Conservation (phyloP, 1,284 basidiomycete genomes). For the Apiotrichum laibachii region DNA sequence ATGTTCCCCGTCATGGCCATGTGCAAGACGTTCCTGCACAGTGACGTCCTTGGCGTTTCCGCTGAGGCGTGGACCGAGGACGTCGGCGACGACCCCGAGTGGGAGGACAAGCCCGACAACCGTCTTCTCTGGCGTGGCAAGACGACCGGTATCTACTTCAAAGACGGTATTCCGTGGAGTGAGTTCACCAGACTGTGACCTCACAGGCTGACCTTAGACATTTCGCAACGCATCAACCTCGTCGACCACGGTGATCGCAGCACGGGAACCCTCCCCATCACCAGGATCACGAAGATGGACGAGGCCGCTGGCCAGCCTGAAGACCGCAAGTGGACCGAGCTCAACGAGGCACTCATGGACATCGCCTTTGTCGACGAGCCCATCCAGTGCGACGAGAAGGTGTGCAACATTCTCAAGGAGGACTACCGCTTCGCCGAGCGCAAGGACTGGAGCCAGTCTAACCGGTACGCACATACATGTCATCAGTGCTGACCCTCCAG, state of each 20-base stretch:
- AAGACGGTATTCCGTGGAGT: conserved; percentile 55
- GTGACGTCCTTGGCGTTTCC: conserved; percentile 62
- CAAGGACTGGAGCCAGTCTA: conserved; percentile 55
- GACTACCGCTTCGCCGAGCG: conserved; percentile 56
- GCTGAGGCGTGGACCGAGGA: conserved; percentile 49
- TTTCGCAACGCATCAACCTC: conserved; percentile 55
- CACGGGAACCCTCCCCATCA: conserved; percentile 51
- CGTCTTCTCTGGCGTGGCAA: conserved; percentile 64
- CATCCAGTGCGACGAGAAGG: conserved; percentile 54
- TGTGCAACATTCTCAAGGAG: conserved; percentile 54
- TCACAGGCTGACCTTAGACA: conserved; percentile 24
- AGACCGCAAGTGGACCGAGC: conserved; percentile 24
- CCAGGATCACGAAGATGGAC: conserved; percentile 27
- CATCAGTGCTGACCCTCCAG: conserved; percentile 58
- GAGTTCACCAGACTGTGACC: conserved; percentile 12
- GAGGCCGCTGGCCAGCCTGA: conserved; percentile 54
- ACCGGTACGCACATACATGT: conserved; percentile 56
- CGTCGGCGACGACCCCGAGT: conserved; percentile 56
- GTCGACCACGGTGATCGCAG: conserved; percentile 45
- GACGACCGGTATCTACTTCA: conserved; percentile 63
- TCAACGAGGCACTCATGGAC: conserved; percentile 56
- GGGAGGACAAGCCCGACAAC: conserved; percentile 60
- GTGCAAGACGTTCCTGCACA: conserved; percentile 59
- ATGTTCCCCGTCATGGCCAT: conserved; percentile 59
- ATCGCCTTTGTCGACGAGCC: conserved; percentile 43